These are phyloP conservation scores for Gentiana dahurica DNA, from an alignment of 257 asterid genomes.

Conservation along the genomic window DNA sequence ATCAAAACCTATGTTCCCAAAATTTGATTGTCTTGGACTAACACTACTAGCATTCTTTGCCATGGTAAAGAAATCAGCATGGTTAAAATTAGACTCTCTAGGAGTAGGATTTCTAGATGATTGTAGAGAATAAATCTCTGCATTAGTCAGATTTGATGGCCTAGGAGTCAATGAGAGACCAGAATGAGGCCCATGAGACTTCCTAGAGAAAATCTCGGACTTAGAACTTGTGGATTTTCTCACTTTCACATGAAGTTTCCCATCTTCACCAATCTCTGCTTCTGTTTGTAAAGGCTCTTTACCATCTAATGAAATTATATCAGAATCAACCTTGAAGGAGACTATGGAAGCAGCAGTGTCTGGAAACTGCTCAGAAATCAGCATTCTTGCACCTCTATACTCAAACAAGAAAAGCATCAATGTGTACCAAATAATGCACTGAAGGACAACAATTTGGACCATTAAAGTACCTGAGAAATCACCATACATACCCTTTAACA, in stretches of 20 bases:
- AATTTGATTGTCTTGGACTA: slow-evolving; percentile 37
- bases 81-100: slow-evolving; percentile 39
- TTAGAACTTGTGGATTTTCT: slow-evolving; percentile 38
- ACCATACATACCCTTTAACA: slow-evolving; percentile 42
- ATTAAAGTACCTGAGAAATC: slow-evolving; percentile 34
- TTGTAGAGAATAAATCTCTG: slow-evolving; percentile 42
- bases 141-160: slow-evolving; percentile 40
- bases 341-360: slow-evolving; percentile 34
- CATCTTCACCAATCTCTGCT: slow-evolving; percentile 42
- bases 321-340: slow-evolving; percentile 39
- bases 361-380: slow-evolving; percentile 42
- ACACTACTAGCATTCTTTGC: slow-evolving; percentile 24
- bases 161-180: slow-evolving; percentile 39
- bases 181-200: slow-evolving; percentile 30
- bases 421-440: slow-evolving; percentile 45
- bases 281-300: slow-evolving; percentile 41
- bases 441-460: slow-evolving; percentile 45
- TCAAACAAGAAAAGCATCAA: slow-evolving; percentile 41
- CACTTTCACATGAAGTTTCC: slow-evolving; percentile 40
- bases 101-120: slow-evolving; percentile 47
- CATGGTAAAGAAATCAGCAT: slow-evolving; percentile 38
- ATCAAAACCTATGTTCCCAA: slow-evolving; percentile 29
- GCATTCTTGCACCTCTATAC: slow-evolving; percentile 39
- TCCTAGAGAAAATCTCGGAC: slow-evolving; percentile 39
- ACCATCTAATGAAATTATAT: slow-evolving; percentile 36